Base-by-base conservation (phyloP, 139 green algal genomes). In the Chlamydomonas schloesseri region DNA sequence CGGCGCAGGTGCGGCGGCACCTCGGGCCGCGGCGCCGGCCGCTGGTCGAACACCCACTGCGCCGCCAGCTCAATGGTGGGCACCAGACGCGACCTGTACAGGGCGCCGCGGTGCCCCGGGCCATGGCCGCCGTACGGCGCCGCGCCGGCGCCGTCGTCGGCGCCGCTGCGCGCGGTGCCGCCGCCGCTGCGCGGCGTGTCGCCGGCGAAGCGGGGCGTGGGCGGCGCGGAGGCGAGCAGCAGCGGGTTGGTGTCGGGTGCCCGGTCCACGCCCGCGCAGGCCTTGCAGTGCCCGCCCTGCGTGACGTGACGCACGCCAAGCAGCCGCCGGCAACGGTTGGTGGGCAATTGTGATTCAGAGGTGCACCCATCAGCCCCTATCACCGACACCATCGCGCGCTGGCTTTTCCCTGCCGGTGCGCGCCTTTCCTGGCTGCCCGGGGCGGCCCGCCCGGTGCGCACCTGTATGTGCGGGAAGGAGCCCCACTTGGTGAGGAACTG, bases 391-490 rank as follows among this genome's bases (percentile, higher is more conserved):
- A n/a, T n/a, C n/a, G n/a, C n/a, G n/a, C n/a, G n/a, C n/a, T n/a
- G n/a, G n/a, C n/a, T n/a, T n/a, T n/a, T n/a, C n/a, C n/a, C n/a
- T n/a, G n/a, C n/a, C n/a, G n/a, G n/a, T n/a, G n/a, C n/a, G n/a
- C n/a, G n/a, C n/a, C n/a, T n/a, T n/a, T n/a, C n/a, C n/a, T n/a
- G n/a, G n/a, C n/a, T n/a, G n/a, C n/a, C n/a, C n/a, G n/a, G n/a
- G n/a, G n/a, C n/a, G n/a, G n/a, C n/a, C n/a, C n/a, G n/a, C n/a
- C n/a, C n/a, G n/a, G n/a, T n/a, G n/a, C 42, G 42, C 42, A 50
- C 42, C 42, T 86, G 76, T 23, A 92, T 78, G 73, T 92, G 88
- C 28, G 88, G 88, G 72, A 92, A 92, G 26, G 84, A 84, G 76
- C 84, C 84, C 88, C 88, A 92, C 53, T 83, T 83, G 20, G 65